Base-by-base conservation (phyloP, 768 basidiomycete species). In the Boletellus sp. region DNA sequence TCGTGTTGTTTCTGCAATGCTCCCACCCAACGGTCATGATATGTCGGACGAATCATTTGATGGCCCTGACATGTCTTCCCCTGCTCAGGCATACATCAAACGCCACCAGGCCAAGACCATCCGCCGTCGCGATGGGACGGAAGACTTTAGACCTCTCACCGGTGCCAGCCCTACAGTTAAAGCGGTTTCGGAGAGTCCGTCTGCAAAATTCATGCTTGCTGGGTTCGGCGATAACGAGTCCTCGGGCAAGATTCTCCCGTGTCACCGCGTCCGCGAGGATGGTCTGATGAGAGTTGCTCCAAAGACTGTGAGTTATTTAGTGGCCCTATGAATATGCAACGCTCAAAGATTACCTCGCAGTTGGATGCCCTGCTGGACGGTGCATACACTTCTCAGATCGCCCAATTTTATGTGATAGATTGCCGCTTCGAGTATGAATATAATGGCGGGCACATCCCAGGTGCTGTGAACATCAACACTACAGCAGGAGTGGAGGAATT, bases 361-460 rank as follows among this genome's bases (percentile, higher is more conserved):
- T 69, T 99, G 64, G 80, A 93, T 56, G 72, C 75, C 13, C 74
- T 98, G 13, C 69, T 98, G 28, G 80, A 84, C 42, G 94, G 95
- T 20, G 75, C 70, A 56, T 97, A 81, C 68, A 70, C 80, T 44
- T 64, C 77, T 17, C 70, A 78, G 52, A 82, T 95, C 49, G 74
- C 77, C 34, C 75, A 81, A 40, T 96, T 76, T 67, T 78, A 87
- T 58, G 71, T 99, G 50, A 86, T 99, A 58, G 96, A 99, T 71
- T 98, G 96, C 68, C 88, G 96, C 37, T 99, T 98, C 69, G 92
- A 93, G 55, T 99, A 96, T 63, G 96, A 99, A 71, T 97, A 85
- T 68, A 76, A 78, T 42, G 96, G 96, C 9, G 96, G 96, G 0
- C 96, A 98, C 72, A 82, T 98, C 56, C 80, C 81, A 10, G 89